Evolutionary conservation across 768 basidiomycete species (phyloP), one percentile per base, ranked within the genome.

Genomic region (Trametes gibbosa): DNA sequence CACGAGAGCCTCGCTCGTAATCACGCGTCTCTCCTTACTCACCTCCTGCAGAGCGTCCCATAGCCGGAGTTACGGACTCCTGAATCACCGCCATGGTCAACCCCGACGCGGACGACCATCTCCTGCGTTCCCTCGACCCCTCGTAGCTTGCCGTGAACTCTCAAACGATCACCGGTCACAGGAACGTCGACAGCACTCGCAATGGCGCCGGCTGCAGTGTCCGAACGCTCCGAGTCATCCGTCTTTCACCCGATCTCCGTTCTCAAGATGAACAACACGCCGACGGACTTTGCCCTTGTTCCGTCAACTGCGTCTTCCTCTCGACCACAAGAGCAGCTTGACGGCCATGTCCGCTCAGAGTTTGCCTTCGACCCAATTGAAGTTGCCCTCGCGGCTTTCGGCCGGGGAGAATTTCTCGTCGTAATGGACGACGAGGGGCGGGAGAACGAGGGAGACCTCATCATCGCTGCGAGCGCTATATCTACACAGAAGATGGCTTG

Each of bases 401-500:
- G 76, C 2, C 78, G 78, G 4, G 95, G 95, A 1, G 92, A 96
- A 69, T 95, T 98, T 64, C 79, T 99, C 54, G 91, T 99, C 1
- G 97, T 98, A 6, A 94, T 98, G 89, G 97, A 99, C 72, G 96
- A 98, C 73, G 92, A 97, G 74, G 79, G 80, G 63, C 79, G 97
- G 59, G 97, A 99, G 76, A 99, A 99, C 71, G 97, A 99, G 71
- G 96, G 97, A 2, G 97, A 99, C 73, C 76, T 99, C 58, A 93
- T 98, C 69, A 89, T 94, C 68, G 85, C 96, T 14, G 97, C 85
- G 2, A 79, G 80, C 24, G 82, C 85, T 51, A 86, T 92, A 64
- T 93, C 95, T 39, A 92, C 93, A 1, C 92, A 98, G 74, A 92
- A 95, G 69, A 98, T 99, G 97, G 96, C 97, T 0, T 99, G 93